phyloP scores from a whole-genome alignment of 805 yeast genomes.

The Ogataea siamensis region DNA sequence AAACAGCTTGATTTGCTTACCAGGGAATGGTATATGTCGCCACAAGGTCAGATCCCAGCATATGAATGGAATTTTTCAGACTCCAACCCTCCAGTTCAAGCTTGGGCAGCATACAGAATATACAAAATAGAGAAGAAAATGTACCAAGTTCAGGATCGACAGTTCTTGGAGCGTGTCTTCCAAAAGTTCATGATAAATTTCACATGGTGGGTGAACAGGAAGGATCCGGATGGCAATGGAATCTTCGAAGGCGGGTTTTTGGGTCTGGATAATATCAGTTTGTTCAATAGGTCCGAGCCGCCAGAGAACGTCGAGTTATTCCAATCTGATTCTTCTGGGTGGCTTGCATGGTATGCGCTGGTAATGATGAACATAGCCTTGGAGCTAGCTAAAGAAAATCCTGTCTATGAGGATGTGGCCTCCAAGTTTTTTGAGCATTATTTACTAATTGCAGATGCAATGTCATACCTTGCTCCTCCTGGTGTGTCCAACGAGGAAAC shows the following conservation, averaged over 20 bases:
- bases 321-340: slow-evolving; percentile 95
- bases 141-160: slow-evolving; percentile 77
- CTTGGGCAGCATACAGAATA: slow-evolving; percentile 89
- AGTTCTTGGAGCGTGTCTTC: slow-evolving; percentile 86
- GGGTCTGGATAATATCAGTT: slow-evolving; percentile 90
- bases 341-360: slow-evolving; percentile 93
- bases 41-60: slow-evolving; percentile 96
- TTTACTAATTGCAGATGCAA: slow-evolving; percentile 86
- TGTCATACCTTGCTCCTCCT: slow-evolving; percentile 57
- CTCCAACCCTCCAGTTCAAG: slow-evolving; percentile 97
- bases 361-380: slow-evolving; percentile 91
- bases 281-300: slow-evolving; percentile 90
- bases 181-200: slow-evolving; percentile 85
- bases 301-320: slow-evolving; percentile 90
- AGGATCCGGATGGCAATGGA: slow-evolving; percentile 81
- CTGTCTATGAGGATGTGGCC: slow-evolving; percentile 90
- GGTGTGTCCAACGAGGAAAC: slow-evolving; percentile 36
- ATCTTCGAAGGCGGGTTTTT: slow-evolving; percentile 93
- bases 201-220: slow-evolving; percentile 97
- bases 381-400: slow-evolving; percentile 80
- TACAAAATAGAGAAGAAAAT: slow-evolving; percentile 83
- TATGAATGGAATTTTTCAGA: slow-evolving; percentile 95
- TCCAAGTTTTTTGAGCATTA: slow-evolving; percentile 93
- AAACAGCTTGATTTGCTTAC: slow-evolving; percentile 81
- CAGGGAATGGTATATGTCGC: slow-evolving; percentile 97